Evolutionary conservation across 306 rosid genomes (phyloP).

Genomic region (Fagus sylvatica): DNA sequence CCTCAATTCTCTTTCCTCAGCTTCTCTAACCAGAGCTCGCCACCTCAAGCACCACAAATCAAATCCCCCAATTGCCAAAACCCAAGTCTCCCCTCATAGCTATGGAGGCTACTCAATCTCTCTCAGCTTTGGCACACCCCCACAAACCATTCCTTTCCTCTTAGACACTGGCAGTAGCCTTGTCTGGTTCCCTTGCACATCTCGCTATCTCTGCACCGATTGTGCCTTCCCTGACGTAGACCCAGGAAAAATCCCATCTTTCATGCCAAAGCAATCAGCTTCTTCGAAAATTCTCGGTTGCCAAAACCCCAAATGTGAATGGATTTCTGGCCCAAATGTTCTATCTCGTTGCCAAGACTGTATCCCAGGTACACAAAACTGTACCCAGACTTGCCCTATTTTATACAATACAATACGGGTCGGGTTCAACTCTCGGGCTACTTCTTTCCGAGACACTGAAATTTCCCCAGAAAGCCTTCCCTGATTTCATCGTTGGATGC

Average conservation of each 20-base stretch:
- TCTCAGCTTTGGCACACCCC: conserved; percentile 75
- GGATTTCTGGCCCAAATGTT: conserved; percentile 47
- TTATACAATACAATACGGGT: conserved; percentile 66
- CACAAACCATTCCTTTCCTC: conserved; percentile 55
- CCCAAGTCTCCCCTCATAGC: conserved; percentile 51
- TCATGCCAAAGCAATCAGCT: conserved; percentile 66
- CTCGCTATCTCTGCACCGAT: conserved; percentile 63
- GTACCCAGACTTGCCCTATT: conserved; percentile 59
- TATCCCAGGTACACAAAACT: conserved; percentile 30
- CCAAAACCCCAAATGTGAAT: conserved; percentile 64
- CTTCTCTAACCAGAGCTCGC: conserved; percentile 68
- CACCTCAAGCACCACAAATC: conserved; percentile 54
- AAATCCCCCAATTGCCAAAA: conserved; percentile 20
- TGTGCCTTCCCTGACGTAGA: conserved; percentile 66
- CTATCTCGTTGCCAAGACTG: conserved; percentile 53
- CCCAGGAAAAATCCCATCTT: conserved; percentile 44
- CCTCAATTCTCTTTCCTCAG: conserved; percentile 48
- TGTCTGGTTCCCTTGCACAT: conserved; percentile 86
- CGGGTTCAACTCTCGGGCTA: conserved; percentile 66
- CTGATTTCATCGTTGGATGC: conserved; percentile 69
- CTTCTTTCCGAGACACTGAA: conserved; percentile 61
- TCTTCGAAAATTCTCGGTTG: conserved; percentile 66
- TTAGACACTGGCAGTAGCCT: conserved; percentile 91
- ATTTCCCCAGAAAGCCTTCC: conserved; percentile 39
- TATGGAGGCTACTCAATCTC: conserved; percentile 77